phyloP scores from a whole-genome alignment of 225 moss, liverwort and hornwort species.

The Bryoerythrophyllum caledonicum region DNA sequence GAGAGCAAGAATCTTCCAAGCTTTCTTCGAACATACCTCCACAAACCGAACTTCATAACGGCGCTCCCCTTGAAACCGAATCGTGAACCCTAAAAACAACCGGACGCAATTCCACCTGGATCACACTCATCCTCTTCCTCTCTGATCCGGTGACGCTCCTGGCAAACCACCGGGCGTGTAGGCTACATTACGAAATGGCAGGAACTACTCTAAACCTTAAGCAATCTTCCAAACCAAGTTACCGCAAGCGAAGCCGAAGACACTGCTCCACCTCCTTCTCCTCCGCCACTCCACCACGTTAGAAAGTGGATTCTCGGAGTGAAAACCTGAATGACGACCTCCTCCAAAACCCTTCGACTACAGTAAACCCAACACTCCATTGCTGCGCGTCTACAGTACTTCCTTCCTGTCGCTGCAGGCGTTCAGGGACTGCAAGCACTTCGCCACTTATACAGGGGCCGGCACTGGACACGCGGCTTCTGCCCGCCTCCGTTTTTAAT shows the following conservation, averaged over 20 bases:
- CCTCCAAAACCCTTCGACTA: too few species aligned
- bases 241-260: too few species aligned
- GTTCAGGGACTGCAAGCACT: too few species aligned
- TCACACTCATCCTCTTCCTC: not conserved
- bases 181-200: conserved; percentile 25
- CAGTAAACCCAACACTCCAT: too few species aligned
- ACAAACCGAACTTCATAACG: not conserved
- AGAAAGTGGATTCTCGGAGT: too few species aligned
- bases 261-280: too few species aligned
- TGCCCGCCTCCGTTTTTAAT: too few species aligned
- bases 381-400: too few species aligned
- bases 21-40: not conserved
- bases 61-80: not conserved
- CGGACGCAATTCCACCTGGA: not conserved
- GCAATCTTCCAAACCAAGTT: conserved; percentile 15
- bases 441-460: too few species aligned
- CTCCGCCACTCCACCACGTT: not conserved
- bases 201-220: not conserved
- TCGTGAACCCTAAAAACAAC: conserved; percentile 26
- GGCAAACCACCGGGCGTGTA: conserved; percentile 19
- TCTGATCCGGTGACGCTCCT: conserved; percentile 9
- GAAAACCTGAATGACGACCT: too few species aligned
- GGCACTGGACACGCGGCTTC: too few species aligned
- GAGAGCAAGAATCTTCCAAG: conserved; percentile 5
- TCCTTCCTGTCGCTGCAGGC: too few species aligned